Evolutionary conservation across 352 stramenopile genomes (phyloP).

Genomic region (Phytophthora hibernalis): DNA sequence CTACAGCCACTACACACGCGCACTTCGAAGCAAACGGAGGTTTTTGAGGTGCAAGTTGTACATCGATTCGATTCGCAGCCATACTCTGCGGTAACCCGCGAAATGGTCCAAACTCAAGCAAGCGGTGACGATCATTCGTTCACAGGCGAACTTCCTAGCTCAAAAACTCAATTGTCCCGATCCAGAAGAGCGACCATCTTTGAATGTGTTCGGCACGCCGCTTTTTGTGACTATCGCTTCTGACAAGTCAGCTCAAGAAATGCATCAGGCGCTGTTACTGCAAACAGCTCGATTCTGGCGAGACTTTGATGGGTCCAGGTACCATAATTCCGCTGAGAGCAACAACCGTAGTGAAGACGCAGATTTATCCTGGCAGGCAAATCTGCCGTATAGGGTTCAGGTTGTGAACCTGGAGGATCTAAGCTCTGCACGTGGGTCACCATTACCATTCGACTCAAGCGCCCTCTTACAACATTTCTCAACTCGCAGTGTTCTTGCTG

Average conservation of each 20-base stretch:
- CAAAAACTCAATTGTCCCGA: constrained; percentile 20
- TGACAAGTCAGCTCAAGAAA: constrained; percentile 64
- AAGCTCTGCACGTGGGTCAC: constrained; percentile 38
- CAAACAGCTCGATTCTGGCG: constrained; percentile 68
- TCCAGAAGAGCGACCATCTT: constrained; percentile 15
- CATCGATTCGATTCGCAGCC: constrained; percentile 46
- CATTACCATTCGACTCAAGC: constrained; percentile 57
- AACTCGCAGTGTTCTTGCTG: constrained; percentile 74
- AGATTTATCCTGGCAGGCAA: background rate
- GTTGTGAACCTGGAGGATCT: constrained; percentile 75
- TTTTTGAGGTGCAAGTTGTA: constrained; percentile 84
- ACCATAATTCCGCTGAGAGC: background rate
- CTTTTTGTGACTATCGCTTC: constrained; percentile 83
- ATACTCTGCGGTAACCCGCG: background rate
- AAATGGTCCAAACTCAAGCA: constrained; percentile 30
- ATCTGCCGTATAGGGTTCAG: constrained; percentile 59
- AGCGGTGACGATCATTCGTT: constrained; percentile 24
- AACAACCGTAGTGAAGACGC: constrained; percentile 2
- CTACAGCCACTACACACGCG: constrained; percentile 52
- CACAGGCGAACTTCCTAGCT: constrained; percentile 26
- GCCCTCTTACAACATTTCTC: constrained; percentile 77
- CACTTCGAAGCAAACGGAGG: constrained; percentile 53
- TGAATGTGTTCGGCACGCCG: constrained; percentile 70
- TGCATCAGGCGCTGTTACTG: constrained; percentile 71
- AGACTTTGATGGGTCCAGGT: constrained; percentile 11